Conservation (phyloP, 176 grass and related monocot genomes). For the Leersia perrieri region DNA sequence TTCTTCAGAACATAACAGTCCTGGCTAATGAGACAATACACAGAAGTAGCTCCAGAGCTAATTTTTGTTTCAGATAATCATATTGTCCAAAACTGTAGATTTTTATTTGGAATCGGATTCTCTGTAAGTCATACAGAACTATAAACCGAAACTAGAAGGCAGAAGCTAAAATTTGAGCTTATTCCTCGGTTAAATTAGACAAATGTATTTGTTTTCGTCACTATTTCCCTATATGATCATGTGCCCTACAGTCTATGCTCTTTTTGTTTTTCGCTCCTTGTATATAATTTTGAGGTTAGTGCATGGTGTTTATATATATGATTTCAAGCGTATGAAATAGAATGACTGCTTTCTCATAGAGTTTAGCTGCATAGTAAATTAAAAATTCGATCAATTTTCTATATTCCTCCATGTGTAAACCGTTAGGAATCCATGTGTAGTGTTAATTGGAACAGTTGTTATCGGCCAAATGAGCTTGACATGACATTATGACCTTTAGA, state of each 20-base stretch:
- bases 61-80: not conserved
- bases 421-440: not conserved
- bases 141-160: not conserved
- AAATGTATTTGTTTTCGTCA: not conserved
- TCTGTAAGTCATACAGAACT: not conserved
- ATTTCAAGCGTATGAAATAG: not conserved
- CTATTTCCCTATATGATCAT: too few relatives aligned
- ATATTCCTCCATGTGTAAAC: not conserved
- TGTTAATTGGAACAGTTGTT: not conserved
- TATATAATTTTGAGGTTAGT: not conserved
- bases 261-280: not conserved
- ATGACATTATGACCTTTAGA: not conserved
- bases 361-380: not conserved
- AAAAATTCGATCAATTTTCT: not conserved
- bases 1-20: not conserved
- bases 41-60: not conserved
- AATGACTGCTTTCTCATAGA: not conserved
- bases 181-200: too few relatives aligned
- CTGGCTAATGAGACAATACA: not conserved
- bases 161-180: too few relatives aligned
- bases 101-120: not conserved
- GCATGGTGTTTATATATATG: not conserved
- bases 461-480: not conserved
- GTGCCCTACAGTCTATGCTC: not conserved
- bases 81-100: not conserved